phyloP scores from a whole-genome alignment of 2,329 filamentous ascomycete species.

The Xylaria sp. region DNA sequence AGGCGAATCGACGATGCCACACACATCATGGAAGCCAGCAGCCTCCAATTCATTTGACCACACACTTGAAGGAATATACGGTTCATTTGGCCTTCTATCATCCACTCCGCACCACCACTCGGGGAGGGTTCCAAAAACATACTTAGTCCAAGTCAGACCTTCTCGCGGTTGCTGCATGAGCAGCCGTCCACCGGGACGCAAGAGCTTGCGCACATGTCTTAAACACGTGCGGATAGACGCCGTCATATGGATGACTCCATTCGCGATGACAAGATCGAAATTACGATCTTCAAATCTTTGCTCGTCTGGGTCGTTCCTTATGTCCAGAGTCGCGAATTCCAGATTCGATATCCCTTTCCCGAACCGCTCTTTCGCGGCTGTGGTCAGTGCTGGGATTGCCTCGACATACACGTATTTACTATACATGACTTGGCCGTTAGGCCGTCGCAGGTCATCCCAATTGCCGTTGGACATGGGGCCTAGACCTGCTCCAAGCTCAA shows the following conservation, averaged over 20 bases:
- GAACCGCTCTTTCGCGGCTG: not conserved
- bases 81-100: conserved; percentile 4
- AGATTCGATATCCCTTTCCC: not conserved
- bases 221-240: not conserved
- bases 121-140: not conserved
- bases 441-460: not conserved
- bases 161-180: not conserved
- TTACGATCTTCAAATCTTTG: not conserved
- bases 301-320: not conserved
- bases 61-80: not conserved
- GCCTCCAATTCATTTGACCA: not conserved
- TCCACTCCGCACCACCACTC: conserved; percentile 15
- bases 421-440: not conserved
- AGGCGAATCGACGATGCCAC: not conserved
- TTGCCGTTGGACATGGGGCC: too few relatives aligned
- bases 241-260: not conserved
- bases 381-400: too few relatives aligned
- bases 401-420: not conserved
- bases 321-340: not conserved
- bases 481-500: not conserved
- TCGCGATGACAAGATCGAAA: conserved; percentile 7
- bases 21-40: not conserved
- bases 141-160: not conserved
- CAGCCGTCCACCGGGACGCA: not conserved
- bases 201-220: not conserved